These are phyloP conservation scores for Corylus avellana DNA, from an alignment of 306 rosid genomes.

Conservation along the genomic window DNA sequence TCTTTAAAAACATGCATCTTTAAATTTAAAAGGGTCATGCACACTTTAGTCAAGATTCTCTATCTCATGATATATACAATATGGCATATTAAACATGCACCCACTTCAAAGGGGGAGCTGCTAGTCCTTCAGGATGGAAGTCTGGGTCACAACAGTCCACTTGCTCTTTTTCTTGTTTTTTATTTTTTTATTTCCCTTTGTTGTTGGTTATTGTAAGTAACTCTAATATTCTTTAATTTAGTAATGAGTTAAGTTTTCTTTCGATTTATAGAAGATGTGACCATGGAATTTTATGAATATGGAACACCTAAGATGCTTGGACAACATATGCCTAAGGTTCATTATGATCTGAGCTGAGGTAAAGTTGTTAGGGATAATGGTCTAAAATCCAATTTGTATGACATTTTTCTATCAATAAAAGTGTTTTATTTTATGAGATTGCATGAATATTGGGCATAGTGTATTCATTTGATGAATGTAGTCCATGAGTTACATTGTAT, in stretches of 20 bases:
- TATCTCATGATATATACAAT: background rate
- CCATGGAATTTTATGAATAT: slow-evolving; percentile 9
- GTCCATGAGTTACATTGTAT: too few relatives aligned
- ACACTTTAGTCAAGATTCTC: background rate
- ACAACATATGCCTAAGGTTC: slow-evolving; percentile 8
- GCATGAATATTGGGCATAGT: too few relatives aligned
- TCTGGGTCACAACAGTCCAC: slow-evolving; percentile 1
- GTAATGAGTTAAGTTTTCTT: slow-evolving; percentile 13
- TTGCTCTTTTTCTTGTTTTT: background rate
- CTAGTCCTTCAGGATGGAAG: background rate
- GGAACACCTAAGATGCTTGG: background rate
- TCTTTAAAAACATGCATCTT: background rate
- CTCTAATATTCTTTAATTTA: slow-evolving; percentile 13
- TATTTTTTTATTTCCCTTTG: background rate
- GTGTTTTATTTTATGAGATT: too few relatives aligned
- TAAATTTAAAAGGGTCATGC: background rate
- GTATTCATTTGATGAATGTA: too few relatives aligned
- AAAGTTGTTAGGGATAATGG: too few relatives aligned
- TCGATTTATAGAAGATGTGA: slow-evolving; percentile 15
- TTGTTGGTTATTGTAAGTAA: background rate
- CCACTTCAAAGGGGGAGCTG: background rate
- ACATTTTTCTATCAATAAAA: too few relatives aligned
- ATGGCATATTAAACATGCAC: background rate
- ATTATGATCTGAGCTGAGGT: background rate
- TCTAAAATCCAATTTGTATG: too few relatives aligned